A percentile compares a stretch with the other conserved stretches of the same genome.
Evolutionary conservation across 176 grass and related monocot species (phyloP).

Genomic region (Metroxylon sagu): DNA sequence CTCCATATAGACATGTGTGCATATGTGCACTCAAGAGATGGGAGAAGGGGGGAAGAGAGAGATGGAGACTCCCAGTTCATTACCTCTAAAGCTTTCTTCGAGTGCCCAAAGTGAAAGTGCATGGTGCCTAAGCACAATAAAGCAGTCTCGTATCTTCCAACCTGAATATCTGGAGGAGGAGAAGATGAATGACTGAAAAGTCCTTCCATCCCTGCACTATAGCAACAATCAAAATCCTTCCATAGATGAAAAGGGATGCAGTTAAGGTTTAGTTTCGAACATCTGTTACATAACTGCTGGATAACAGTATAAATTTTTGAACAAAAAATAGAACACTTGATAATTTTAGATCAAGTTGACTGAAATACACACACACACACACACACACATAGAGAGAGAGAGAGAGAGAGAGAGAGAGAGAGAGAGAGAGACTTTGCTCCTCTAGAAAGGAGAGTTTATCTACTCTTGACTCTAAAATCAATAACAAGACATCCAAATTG

Average conservation of each 20-base stretch:
- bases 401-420: no score
- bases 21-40: not conserved
- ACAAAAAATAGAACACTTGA: no score
- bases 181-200: constrained; percentile 56
- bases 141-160: constrained; percentile 91
- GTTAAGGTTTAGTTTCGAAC: no score
- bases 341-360: no score
- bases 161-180: constrained; percentile 50
- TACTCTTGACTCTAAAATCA: no score
- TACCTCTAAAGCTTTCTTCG: constrained; percentile 94
- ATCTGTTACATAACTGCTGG: no score
- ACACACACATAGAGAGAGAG: no score
- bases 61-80: constrained; percentile 11
- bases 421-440: no score
- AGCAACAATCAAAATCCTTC: constrained; percentile 7
- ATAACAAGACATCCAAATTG: no score
- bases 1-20: constrained; percentile 5
- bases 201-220: constrained; percentile 92
- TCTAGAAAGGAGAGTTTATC: no score
- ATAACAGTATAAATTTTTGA: no score
- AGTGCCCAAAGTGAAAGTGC: constrained; percentile 91
- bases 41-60: constrained; percentile 8
- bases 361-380: no score
- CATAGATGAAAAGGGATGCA: not conserved
- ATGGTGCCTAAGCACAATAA: constrained; percentile 83